A percentile compares a stretch with the other conserved stretches of the same genome.
These are phyloP conservation scores for Neofusicoccum umdonicola DNA, from an alignment of 2,329 filamentous ascomycete genomes.

Conservation along the genomic window DNA sequence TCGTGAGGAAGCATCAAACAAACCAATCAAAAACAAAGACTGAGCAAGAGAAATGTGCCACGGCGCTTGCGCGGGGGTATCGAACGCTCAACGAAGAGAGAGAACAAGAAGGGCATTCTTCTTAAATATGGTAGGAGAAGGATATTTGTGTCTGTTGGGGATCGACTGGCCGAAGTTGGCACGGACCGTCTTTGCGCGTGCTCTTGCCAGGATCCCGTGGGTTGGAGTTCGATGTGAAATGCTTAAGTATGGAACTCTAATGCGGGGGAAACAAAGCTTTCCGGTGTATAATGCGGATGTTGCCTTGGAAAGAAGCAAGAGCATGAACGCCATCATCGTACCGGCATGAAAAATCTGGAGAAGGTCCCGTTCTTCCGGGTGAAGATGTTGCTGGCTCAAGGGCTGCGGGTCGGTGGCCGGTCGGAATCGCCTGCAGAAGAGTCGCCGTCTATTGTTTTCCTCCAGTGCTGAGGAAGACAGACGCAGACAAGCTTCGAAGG, in stretches of 20 bases:
- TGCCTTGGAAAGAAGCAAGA: background rate
- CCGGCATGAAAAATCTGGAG: constrained; percentile 11
- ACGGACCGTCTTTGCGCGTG: background rate
- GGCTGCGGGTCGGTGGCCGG: background rate
- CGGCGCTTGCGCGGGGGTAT: constrained; percentile 8
- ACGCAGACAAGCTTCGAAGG: constrained; percentile 71
- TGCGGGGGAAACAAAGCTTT: background rate
- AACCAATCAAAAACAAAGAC: background rate
- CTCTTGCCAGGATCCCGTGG: background rate
- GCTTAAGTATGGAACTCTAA: background rate
- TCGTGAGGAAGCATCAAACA: background rate
- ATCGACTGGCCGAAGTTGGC: background rate
- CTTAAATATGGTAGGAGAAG: background rate
- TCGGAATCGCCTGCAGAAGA: constrained; percentile 2
- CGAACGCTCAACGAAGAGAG: constrained; percentile 11
- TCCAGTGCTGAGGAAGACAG: constrained; percentile 92
- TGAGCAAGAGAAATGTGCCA: background rate
- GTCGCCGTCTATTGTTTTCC: constrained; percentile 92
- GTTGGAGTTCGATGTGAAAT: background rate
- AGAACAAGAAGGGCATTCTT: background rate
- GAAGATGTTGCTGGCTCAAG: background rate
- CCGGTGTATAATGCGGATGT: background rate
- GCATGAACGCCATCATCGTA: constrained; percentile 17
- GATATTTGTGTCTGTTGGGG: background rate
- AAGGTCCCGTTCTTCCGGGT: background rate